Percentiles rank a stretch among this genome's conserved stretches.
phyloP scores from a whole-genome alignment of 2,329 filamentous ascomycete genomes.

The Ceratocystis destructans region DNA sequence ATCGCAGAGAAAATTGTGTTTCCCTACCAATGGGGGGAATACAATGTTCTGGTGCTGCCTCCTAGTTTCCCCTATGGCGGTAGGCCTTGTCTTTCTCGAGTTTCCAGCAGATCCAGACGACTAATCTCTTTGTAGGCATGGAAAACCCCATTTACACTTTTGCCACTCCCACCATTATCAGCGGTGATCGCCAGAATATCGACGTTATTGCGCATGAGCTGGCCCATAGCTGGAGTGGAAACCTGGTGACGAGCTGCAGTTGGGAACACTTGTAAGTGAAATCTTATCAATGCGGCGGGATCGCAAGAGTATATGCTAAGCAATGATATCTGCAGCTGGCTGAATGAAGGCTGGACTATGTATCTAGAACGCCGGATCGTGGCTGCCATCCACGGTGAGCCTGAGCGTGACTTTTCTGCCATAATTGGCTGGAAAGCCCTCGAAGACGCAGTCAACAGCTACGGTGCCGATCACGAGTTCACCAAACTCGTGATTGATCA shows the following conservation, averaged over 20 bases:
- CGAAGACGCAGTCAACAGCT: constrained; percentile 63
- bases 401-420: constrained; percentile 82
- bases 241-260: constrained; percentile 62
- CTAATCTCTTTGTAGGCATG: constrained; percentile 42
- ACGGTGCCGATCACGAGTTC: constrained; percentile 75
- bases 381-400: constrained; percentile 63
- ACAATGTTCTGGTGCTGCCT: constrained; percentile 83
- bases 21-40: constrained; percentile 85
- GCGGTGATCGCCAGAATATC: constrained; percentile 77
- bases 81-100: constrained; percentile 26
- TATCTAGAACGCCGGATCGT: constrained; percentile 83
- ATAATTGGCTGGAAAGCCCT: constrained; percentile 93
- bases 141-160: constrained; percentile 93
- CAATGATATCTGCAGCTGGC: constrained; percentile 35
- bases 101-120: neutral
- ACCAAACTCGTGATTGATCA: constrained; percentile 82
- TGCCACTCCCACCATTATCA: constrained; percentile 87
- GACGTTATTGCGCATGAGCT: constrained; percentile 90
- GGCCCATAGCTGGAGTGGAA: constrained; percentile 73
- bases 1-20: constrained; percentile 70
- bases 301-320: neutral
- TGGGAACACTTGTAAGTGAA: constrained; percentile 62
- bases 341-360: constrained; percentile 78
- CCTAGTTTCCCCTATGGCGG: constrained; percentile 82
- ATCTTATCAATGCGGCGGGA: neutral